A percentile compares a stretch with the other conserved stretches of the same genome.
Conservation (phyloP, 176 grass and related monocot genomes). For the Rhynchospora pubera region DNA sequence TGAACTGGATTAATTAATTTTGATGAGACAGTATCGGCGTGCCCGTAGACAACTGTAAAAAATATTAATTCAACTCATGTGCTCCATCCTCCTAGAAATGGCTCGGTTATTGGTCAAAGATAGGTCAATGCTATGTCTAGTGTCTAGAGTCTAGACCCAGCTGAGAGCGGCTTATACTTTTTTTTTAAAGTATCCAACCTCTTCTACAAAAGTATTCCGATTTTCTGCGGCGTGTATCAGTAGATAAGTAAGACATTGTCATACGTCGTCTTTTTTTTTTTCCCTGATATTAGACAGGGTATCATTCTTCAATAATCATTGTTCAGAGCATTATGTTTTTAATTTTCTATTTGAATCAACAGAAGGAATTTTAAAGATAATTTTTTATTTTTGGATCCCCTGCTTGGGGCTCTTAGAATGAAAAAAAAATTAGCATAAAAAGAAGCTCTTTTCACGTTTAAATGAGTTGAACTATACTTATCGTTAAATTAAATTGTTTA, state of each 20-base stretch:
- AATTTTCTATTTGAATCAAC: too few species aligned
- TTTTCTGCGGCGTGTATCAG: not conserved
- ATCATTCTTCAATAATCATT: not conserved
- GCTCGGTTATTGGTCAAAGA: not conserved
- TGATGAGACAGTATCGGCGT: not conserved
- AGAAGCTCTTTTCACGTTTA: too few species aligned
- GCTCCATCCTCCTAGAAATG: not conserved
- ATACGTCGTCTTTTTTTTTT: not conserved
- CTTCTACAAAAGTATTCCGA: not conserved
- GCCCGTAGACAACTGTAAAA: not conserved
- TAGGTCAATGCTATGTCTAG: constrained; percentile 10
- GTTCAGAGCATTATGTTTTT: too few species aligned
- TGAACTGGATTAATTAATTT: not conserved
- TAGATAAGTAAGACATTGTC: not conserved
- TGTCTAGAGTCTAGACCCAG: too few species aligned
- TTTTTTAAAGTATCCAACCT: not conserved
- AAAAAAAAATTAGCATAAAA: not conserved
- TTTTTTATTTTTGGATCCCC: too few species aligned
- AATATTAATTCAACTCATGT: constrained; percentile 22
- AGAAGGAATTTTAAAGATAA: too few species aligned
- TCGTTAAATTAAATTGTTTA: not conserved
- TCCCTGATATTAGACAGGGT: not conserved
- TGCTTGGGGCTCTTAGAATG: too few species aligned
- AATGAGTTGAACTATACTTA: not conserved
- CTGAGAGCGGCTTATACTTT: too few species aligned